Conservation (phyloP, 805 yeast species). For the Ogataea trehaloabstinens region DNA sequence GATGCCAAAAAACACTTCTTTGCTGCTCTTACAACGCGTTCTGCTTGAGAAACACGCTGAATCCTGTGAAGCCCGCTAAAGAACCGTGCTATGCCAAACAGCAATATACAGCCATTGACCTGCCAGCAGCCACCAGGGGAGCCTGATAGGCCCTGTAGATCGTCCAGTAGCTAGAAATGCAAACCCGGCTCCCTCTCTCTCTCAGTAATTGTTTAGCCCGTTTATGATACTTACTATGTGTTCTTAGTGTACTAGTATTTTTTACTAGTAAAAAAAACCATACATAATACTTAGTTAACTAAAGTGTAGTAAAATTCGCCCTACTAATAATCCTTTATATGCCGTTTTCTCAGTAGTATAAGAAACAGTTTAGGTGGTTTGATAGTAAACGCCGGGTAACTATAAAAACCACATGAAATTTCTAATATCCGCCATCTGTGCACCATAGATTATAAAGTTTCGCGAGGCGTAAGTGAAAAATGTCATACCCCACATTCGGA, state of each 20-base stretch:
- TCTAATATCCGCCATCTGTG: no score
- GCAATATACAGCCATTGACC: not conserved
- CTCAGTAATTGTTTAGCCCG: not conserved
- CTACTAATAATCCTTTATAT: conserved; percentile 10
- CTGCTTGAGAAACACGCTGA: not conserved
- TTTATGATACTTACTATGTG: conserved; percentile 9
- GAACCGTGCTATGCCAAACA: not conserved
- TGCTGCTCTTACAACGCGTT: not conserved
- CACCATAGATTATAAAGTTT: no score
- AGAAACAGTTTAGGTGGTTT: conserved; percentile 7
- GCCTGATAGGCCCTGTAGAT: not conserved
- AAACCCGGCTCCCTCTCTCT: not conserved
- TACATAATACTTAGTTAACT: conserved; percentile 6
- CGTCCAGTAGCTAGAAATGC: not conserved
- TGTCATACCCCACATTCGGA: no score
- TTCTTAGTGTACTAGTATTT: conserved; percentile 9
- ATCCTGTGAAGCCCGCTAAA: not conserved
- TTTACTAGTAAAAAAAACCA: conserved; percentile 8
- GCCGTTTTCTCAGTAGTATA: conserved; percentile 5
- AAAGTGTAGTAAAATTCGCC: conserved; percentile 6
- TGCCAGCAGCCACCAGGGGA: not conserved
- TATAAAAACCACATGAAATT: no score
- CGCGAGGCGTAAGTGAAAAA: no score
- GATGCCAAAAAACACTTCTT: not conserved
- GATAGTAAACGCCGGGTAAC: conserved; percentile 10